Percentiles rank a stretch among this genome's conserved stretches.
phyloP scores from a whole-genome alignment of 768 basidiomycete genomes.

The Candolleomyces efflorescens region DNA sequence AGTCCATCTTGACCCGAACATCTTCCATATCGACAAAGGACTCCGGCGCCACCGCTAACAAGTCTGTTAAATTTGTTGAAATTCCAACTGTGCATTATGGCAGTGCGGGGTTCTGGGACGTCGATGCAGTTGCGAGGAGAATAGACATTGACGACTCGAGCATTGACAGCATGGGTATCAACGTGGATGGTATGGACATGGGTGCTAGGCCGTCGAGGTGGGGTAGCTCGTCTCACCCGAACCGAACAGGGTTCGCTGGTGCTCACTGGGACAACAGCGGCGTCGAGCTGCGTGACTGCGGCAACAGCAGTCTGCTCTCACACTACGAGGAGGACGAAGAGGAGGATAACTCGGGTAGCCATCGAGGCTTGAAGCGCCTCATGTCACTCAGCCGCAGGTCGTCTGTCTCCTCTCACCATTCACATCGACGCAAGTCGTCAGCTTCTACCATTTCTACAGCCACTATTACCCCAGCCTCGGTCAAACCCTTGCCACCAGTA shows the following conservation, averaged over 20 bases:
- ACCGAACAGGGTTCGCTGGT: neutral
- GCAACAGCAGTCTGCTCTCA: neutral
- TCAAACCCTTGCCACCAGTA: conserved; percentile 7
- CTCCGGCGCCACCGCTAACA: conserved; percentile 30
- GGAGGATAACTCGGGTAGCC: conserved; percentile 3
- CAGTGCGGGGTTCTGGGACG: conserved; percentile 26
- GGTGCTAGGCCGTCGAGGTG: conserved; percentile 16
- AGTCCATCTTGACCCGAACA: conserved; percentile 57
- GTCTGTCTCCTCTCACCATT: conserved; percentile 6
- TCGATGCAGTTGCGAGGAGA: conserved; percentile 13
- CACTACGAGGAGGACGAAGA: conserved; percentile 12
- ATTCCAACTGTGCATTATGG: conserved; percentile 56
- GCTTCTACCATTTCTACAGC: neutral
- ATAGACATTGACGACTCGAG: neutral
- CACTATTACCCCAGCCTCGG: conserved; percentile 8
- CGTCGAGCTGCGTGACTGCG: conserved; percentile 21
- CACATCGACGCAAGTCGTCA: conserved; percentile 1
- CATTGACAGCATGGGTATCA: conserved; percentile 24
- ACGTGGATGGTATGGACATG: conserved; percentile 35
- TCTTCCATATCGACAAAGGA: conserved; percentile 44
- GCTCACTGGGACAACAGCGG: neutral
- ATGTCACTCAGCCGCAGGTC: conserved; percentile 25
- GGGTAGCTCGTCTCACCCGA: neutral
- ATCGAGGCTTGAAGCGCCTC: conserved; percentile 28
- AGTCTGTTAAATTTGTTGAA: conserved; percentile 71